phyloP scores from a whole-genome alignment of 2,329 filamentous ascomycete genomes.

The Xylaria sp. region DNA sequence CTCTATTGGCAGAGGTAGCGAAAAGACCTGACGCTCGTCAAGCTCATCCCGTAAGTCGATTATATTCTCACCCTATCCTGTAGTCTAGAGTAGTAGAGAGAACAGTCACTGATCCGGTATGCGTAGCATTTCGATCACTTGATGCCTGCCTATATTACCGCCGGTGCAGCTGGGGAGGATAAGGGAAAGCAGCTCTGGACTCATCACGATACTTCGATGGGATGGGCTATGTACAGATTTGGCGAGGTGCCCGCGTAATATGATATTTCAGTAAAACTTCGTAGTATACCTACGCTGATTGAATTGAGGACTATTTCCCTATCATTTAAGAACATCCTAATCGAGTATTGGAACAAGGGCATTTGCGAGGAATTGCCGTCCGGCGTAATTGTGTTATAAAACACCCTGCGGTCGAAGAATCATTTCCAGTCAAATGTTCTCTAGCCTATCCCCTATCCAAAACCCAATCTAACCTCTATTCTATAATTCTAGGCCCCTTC shows the following conservation, averaged over 20 bases:
- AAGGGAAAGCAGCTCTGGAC: constrained; percentile 58
- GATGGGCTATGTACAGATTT: constrained; percentile 61
- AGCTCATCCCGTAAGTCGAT: constrained; percentile 55
- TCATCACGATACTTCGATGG: constrained; percentile 57
- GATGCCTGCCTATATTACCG: constrained; percentile 61
- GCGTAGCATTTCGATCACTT: constrained; percentile 59
- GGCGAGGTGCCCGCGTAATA: constrained; percentile 50
- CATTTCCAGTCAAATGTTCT: background rate
- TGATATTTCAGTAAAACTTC: background rate
- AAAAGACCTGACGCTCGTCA: constrained; percentile 59
- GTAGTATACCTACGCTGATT: background rate
- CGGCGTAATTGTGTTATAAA: background rate
- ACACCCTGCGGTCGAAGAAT: background rate
- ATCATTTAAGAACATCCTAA: background rate
- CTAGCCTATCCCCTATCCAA: constrained; percentile 3
- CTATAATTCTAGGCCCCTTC: background rate
- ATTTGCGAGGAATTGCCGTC: background rate
- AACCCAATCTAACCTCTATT: background rate
- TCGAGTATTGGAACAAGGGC: background rate
- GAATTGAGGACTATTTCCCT: background rate
- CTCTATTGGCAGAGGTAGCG: constrained; percentile 54
- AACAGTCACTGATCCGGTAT: background rate
- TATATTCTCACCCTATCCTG: background rate
- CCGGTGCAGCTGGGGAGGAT: constrained; percentile 59
- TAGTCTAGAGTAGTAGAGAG: too few species aligned